Evolutionary conservation across 352 stramenopile species (phyloP), one percentile per base, ranked within the genome.

Genomic region (Globisporangium solare): DNA sequence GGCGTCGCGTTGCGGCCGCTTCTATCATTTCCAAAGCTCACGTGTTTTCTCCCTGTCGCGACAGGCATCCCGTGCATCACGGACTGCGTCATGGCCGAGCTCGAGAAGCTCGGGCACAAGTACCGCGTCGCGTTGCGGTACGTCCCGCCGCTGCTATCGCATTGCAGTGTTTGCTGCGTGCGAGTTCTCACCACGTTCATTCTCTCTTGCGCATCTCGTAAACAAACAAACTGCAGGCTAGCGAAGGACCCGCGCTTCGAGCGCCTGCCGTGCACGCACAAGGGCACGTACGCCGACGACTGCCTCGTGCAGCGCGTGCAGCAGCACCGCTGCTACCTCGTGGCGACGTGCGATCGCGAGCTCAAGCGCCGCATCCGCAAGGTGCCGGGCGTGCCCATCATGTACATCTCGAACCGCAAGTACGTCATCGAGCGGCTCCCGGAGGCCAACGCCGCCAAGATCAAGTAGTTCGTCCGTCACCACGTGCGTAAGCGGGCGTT

Each of bases 261-360:
- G 72, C 84, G 97, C n/a, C 84, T 99, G 45, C 93, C 96, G 1
- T 99, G 97, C 75, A 95, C 91, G 45, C 97, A 99, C 78, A 98
- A 98, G 72, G 97, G 97, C 58, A 99, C 95, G 61, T 99, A 99
- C 80, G 97, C 97, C n/a, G 97, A 99, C 87, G 97, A 99, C 83
- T 99, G 97, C 69, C 74, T 99, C 43, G 74, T 98, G 32, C 74
- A 92, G 68, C 83, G 86, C 47, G 79, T 95, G 59, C 83, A 94
- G 66, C 82, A 97, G 93, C 94, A 98, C 64, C 89, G 96, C 56
- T 99, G 97, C 77, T 99, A 99, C 77, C 90, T 99, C 57, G 95
- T 99, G 12, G 97, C 97, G 22, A 99, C 97, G 12, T 99, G 97
- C 79, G 97, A 99, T 89, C 98, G 98, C 63, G 97, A 99, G 62